These are phyloP conservation scores for Craspedostauros australis DNA, from an alignment of 108 stramenopile genomes.

Conservation along the genomic window DNA sequence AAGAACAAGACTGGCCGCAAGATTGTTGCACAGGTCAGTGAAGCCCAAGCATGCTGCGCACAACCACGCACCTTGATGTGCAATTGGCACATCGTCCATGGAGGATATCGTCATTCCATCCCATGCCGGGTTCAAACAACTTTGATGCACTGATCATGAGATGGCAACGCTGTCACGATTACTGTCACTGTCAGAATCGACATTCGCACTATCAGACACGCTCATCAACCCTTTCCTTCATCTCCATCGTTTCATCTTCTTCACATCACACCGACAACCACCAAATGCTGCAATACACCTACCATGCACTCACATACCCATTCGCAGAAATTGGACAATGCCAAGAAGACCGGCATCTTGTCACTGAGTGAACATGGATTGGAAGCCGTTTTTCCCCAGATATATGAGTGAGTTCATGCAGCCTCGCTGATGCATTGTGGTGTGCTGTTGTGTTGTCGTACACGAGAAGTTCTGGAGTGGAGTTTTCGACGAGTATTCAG, in stretches of 20 bases:
- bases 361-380: slow-evolving; percentile 74
- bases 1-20: slow-evolving; percentile 68
- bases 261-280: not conserved
- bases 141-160: too few relatives aligned
- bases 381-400: slow-evolving; percentile 49
- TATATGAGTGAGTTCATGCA: slow-evolving; percentile 53
- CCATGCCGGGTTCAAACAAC: too few relatives aligned
- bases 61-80: too few relatives aligned
- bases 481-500: not conserved
- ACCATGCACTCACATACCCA: not conserved
- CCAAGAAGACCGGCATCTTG: slow-evolving; percentile 58
- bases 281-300: not conserved
- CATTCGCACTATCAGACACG: too few relatives aligned
- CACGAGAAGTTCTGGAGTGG: not conserved
- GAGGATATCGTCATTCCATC: too few relatives aligned
- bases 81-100: too few relatives aligned
- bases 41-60: too few relatives aligned
- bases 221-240: too few relatives aligned
- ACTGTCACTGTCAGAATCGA: too few relatives aligned
- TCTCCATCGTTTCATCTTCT: too few relatives aligned
- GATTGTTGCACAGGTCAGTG: slow-evolving; percentile 49
- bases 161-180: too few relatives aligned
- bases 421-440: too few relatives aligned
- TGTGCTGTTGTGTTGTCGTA: not conserved
- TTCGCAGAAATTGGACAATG: slow-evolving; percentile 58